Evolutionary conservation across 495 filamentous ascomycete species (phyloP), one percentile per base, ranked within the genome.

Genomic region (Penicillium soppii): DNA sequence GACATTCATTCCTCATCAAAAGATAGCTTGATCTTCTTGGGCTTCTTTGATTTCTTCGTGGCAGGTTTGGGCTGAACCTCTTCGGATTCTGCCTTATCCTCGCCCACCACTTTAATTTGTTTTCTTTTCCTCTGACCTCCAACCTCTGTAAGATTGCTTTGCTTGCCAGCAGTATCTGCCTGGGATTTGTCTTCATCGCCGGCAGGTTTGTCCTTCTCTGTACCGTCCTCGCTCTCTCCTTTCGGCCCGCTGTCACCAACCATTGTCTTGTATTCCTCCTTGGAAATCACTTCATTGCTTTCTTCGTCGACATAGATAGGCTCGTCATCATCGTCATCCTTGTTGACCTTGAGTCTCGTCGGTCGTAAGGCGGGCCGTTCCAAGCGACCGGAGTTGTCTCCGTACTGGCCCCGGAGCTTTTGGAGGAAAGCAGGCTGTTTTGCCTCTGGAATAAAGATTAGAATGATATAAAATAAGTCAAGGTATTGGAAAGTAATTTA

Each of bases 361-460:
- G 72, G 67, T 41, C 74, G 73, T n/a, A 59, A 52, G n/a, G 64
- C 50, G 6, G 72, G 67, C 33, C 67, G 67, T 54, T 73, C 73
- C 22, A 77, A 64, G 38, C 74, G 72, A 50, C 68, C 66, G 6
- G 61, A 56, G 25, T 59, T 63, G 47, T 56, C 57, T 25, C 72
- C 72, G 47, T 73, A 72, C 20, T 79, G 70, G 47, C 63, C 61
- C 29, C 61, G 65, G 8, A 79, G 67, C 48, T 64, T 70, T 46
- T 72, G 73, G n/a, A 79, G 60, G 50, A 79, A 79, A 4, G 73
- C 67, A 15, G 76, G 76, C 53, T 77, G 68, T 19, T 76, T 71
- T 40, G 65, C 58, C 23, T 78, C 76, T 79, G 26, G 4, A 32
- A 21, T 1, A 2, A 1, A 29, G 3, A 16, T 49, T 6, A 49